phyloP scores from a whole-genome alignment of 169 alveolate genomes.

The Eimeria acervulina region DNA sequence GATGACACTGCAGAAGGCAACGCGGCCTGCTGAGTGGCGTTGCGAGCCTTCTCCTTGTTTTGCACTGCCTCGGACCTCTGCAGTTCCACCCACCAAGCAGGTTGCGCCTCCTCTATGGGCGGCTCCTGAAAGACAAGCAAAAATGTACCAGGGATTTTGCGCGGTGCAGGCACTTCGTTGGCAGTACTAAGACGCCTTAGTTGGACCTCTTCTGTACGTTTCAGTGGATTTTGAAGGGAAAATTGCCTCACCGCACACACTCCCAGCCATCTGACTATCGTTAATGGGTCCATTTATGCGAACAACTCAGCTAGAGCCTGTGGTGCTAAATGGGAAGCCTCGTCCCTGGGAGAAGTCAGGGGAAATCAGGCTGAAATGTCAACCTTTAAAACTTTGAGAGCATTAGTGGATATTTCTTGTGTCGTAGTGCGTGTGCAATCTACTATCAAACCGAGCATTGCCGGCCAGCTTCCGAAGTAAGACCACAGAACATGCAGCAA shows the following conservation, averaged over 20 bases:
- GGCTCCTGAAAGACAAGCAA: constrained; percentile 59
- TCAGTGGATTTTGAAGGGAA: not conserved
- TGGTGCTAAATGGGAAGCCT: not conserved
- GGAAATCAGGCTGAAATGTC: not conserved
- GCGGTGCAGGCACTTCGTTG: not conserved
- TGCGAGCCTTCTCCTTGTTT: not conserved
- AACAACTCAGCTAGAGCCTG: not conserved
- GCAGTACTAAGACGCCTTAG: not conserved
- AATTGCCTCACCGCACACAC: constrained; percentile 52
- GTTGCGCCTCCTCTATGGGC: constrained; percentile 75
- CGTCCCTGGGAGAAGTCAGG: not conserved
- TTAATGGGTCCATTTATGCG: constrained; percentile 60
- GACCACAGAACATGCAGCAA: not conserved
- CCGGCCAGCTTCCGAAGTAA: no score
- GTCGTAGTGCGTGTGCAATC: not conserved
- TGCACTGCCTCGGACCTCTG: constrained; percentile 36
- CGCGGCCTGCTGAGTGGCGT: not conserved
- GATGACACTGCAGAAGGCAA: not conserved
- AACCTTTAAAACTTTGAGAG: not conserved
- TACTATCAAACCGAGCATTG: not conserved
- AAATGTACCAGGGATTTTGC: not conserved
- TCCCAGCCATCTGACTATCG: constrained; percentile 59
- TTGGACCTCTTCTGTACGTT: not conserved
- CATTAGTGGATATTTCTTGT: not conserved
- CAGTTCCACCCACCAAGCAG: constrained; percentile 75